Evolutionary conservation across 768 basidiomycete genomes (phyloP).

Genomic region (Lactarius sp.): DNA sequence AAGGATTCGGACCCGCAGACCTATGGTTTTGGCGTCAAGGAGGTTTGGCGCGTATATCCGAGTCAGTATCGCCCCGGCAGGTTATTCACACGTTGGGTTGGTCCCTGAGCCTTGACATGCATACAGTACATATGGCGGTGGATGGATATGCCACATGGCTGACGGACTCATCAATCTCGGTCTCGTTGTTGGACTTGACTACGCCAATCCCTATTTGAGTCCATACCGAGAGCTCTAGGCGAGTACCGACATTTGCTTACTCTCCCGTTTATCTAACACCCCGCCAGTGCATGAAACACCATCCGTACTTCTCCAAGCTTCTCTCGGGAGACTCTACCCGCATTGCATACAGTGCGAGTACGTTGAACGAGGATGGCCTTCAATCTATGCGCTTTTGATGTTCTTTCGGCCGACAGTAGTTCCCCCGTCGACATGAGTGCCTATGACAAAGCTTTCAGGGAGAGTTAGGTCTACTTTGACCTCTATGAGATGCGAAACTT

Average conservation of each 20-base stretch:
- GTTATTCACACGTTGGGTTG: constrained; percentile 94
- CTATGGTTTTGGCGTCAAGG: constrained; percentile 93
- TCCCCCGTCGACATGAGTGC: constrained; percentile 55
- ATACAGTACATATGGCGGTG: constrained; percentile 86
- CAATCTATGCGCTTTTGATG: constrained; percentile 84
- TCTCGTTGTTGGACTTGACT: constrained; percentile 90
- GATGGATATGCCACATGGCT: constrained; percentile 94
- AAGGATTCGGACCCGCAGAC: constrained; percentile 77
- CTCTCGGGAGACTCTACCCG: constrained; percentile 68
- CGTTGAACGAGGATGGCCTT: constrained; percentile 88
- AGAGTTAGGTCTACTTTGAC: constrained; percentile 83
- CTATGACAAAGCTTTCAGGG: constrained; percentile 65
- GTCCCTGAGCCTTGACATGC: constrained; percentile 60
- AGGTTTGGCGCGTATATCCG: constrained; percentile 85
- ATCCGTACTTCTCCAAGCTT: constrained; percentile 83
- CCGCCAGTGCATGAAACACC: constrained; percentile 86
- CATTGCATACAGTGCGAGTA: constrained; percentile 86
- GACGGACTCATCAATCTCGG: constrained; percentile 87
- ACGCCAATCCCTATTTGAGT: constrained; percentile 86
- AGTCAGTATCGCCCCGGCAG: constrained; percentile 59
- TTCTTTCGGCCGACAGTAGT: constrained; percentile 38
- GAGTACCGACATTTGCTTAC: constrained; percentile 26
- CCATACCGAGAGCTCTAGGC: constrained; percentile 94
- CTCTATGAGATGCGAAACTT: constrained; percentile 88
- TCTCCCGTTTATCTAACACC: not conserved